phyloP scores from a whole-genome alignment of 2,329 filamentous ascomycete genomes.

The Didymella pomorum region DNA sequence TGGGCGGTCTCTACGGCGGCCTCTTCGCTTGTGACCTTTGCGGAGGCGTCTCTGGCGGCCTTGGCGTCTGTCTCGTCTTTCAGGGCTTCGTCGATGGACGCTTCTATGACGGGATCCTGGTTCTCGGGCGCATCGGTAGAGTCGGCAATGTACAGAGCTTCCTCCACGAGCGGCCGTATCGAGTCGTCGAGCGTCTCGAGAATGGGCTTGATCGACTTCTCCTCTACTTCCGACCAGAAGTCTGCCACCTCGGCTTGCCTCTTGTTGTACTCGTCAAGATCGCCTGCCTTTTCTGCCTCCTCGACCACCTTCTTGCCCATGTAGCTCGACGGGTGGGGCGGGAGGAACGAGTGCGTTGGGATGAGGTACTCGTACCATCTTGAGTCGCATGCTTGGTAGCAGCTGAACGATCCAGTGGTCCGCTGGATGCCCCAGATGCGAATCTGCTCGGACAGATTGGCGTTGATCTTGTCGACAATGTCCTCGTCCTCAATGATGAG shows the following conservation, averaged over 20 bases:
- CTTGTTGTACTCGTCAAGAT: constrained; percentile 71
- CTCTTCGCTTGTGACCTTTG: constrained; percentile 12
- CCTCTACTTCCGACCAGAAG: constrained; percentile 86
- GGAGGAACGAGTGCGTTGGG: constrained; percentile 89
- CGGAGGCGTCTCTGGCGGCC: constrained; percentile 7
- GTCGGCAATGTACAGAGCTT: constrained; percentile 62
- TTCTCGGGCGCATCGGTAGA: constrained; percentile 36
- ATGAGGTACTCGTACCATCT: constrained; percentile 98
- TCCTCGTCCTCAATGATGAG: constrained; percentile 92
- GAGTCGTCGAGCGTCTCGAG: constrained; percentile 68
- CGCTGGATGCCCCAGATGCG: constrained; percentile 92
- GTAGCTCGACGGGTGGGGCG: constrained; percentile 88
- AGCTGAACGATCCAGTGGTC: constrained; percentile 90
- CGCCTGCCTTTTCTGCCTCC: constrained; percentile 74
- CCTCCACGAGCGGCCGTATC: constrained; percentile 68
- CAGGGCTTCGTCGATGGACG: constrained; percentile 30
- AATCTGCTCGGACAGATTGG: constrained; percentile 83
- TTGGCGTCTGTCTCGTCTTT: constrained; percentile 20
- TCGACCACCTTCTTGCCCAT: constrained; percentile 85
- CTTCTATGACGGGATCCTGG: constrained; percentile 47
- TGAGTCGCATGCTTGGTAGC: constrained; percentile 93
- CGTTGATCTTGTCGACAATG: constrained; percentile 90
- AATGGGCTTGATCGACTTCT: constrained; percentile 77
- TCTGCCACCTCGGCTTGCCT: constrained; percentile 78
- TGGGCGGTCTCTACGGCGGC: constrained; percentile 17